Base-by-base conservation (phyloP, 2,329 filamentous ascomycete species). In the Massarina eburnea region DNA sequence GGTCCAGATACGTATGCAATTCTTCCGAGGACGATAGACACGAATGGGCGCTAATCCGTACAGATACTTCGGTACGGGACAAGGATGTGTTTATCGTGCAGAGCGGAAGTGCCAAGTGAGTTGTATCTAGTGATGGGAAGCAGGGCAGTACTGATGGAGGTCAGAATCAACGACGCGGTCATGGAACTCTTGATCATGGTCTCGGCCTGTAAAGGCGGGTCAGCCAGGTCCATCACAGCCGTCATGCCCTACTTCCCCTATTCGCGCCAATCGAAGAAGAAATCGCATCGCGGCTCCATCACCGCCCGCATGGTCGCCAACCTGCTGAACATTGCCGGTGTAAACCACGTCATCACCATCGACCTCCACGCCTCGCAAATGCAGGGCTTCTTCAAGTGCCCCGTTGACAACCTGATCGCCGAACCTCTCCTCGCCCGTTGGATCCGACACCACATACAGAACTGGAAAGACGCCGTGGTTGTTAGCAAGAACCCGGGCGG, bases 111-210 rank as follows among this genome's bases (percentile, higher is more conserved):
- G 81, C 84, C 67, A 90, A 88, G 76, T 78, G 67, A 39, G 73
- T 59, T 14, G 9, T 29, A 15, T 8, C 4, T 26, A n/a, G 4
- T 15, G 5, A 10, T 2, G 34, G 14, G 17, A 36, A 20, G 19
- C 17, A 6, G 4, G 39, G 43, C 27, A 43, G n/a, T 39, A 20
- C 53, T 51, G 49, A 49, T 43, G 48, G 57, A 64, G 61, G 63
- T 54, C 30, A 29, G 74, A 75, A 96, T 96, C 80, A 99, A 99
- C 72, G 94, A 99, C 75, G 95, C 90, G 65, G 91, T 99, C 68
- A 96, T 99, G 91, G 94, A 99, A 79, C 81, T 99, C 67, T 82
- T 99, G 67, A 97, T 99, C 73, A 95, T 99, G 89, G 96, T 97
- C 63, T 94, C 89, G 56, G 94, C 94, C 59, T 99, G 94, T 81